phyloP scores from a whole-genome alignment of 768 basidiomycete species.

The Tulasnella sp. region DNA sequence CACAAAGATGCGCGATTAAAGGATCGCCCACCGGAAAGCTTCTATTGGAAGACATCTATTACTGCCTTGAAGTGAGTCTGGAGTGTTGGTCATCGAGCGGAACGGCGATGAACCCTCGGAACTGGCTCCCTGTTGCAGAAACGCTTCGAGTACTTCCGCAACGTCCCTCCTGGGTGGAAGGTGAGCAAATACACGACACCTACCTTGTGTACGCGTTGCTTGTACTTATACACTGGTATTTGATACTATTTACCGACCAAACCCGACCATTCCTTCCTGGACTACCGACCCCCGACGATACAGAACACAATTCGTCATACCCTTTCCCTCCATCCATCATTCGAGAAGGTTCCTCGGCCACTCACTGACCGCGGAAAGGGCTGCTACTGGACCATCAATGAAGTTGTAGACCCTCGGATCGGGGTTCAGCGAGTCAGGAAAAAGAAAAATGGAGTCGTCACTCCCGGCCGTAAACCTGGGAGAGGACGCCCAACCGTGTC shows the following conservation, averaged over 20 bases:
- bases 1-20: conserved; percentile 80
- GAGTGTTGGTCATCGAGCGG: neutral
- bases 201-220: conserved; percentile 23
- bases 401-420: conserved; percentile 39
- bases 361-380: conserved; percentile 88
- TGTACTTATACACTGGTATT: conserved; percentile 26
- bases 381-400: conserved; percentile 77
- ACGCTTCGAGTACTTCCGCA: conserved; percentile 85
- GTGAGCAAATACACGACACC: conserved; percentile 45
- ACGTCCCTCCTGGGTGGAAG: conserved; percentile 88
- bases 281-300: conserved; percentile 3
- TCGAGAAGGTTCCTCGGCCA: conserved; percentile 87
- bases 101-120: neutral
- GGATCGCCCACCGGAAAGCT: conserved; percentile 84
- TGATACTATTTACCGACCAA: conserved; percentile 16
- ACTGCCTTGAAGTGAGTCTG: conserved; percentile 57
- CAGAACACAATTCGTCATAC: conserved; percentile 91
- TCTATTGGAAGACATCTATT: conserved; percentile 84
- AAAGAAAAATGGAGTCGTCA: conserved; percentile 42
- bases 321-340: conserved; percentile 83
- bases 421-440: conserved; percentile 86
- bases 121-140: conserved; percentile 12
- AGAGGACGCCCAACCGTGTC: conserved; percentile 16
- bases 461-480: conserved; percentile 17
- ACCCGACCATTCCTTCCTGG: neutral